Evolutionary conservation across 106 monocot species (phyloP).

Genomic region (Iris macrosiphon): DNA sequence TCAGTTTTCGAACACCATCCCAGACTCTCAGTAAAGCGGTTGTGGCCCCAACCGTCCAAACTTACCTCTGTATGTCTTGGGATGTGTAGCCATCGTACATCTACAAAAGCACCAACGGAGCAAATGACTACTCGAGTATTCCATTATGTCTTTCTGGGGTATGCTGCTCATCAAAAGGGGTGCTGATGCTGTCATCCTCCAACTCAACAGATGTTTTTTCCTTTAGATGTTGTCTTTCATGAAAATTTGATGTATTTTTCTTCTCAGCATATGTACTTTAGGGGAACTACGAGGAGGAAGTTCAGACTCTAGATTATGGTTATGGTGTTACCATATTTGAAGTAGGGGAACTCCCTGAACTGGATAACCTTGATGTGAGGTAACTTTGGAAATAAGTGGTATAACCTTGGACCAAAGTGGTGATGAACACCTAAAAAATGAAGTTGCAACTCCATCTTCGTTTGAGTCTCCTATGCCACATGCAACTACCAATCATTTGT

Average conservation of each 20-base stretch:
- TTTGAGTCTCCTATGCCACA: neutral
- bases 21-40: no score
- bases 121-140: no score
- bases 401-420: neutral
- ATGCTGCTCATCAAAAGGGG: no score
- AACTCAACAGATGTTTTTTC: no score
- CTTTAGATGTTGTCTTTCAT: slow-evolving; percentile 10
- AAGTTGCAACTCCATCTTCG: neutral
- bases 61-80: no score
- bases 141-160: no score
- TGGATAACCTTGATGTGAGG: neutral
- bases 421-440: neutral
- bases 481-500: neutral
- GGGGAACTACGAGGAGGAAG: slow-evolving; percentile 1
- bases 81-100: no score
- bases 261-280: slow-evolving; percentile 9
- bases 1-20: neutral
- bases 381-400: neutral
- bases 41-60: no score
- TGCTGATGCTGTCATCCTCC: no score
- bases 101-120: no score
- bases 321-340: neutral
- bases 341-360: no score
- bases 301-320: neutral
- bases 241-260: slow-evolving; percentile 1